A percentile compares a stretch with the other conserved stretches of the same genome.
These are phyloP conservation scores for Baeospora myosura DNA, from an alignment of 1,284 basidiomycete species.

Conservation along the genomic window DNA sequence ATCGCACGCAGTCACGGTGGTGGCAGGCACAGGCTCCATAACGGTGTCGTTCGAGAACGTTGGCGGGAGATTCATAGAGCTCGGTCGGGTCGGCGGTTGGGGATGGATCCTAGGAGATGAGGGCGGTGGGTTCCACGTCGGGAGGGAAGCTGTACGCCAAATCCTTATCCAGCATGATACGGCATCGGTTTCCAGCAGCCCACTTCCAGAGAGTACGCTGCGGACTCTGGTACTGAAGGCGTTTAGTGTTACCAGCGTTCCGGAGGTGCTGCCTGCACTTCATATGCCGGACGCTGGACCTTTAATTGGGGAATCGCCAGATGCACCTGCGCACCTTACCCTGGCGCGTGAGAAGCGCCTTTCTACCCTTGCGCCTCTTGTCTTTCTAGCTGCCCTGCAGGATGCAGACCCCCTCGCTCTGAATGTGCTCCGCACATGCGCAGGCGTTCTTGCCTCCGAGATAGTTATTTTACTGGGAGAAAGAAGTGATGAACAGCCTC, in stretches of 20 bases:
- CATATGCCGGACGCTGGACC: constrained; percentile 46
- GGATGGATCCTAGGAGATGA: constrained; percentile 81
- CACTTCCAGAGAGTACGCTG: constrained; percentile 28
- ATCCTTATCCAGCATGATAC: constrained; percentile 52
- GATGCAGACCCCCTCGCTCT: constrained; percentile 54
- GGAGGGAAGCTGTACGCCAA: constrained; percentile 62
- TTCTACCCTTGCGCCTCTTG: constrained; percentile 62
- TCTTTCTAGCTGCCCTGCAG: constrained; percentile 66
- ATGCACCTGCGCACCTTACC: constrained; percentile 27
- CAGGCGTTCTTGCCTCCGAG: constrained; percentile 51
- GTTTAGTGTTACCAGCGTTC: constrained; percentile 50
- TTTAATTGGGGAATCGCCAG: constrained; percentile 10
- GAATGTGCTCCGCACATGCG: constrained; percentile 44
- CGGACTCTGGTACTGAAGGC: constrained; percentile 38
- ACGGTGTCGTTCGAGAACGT: constrained; percentile 52
- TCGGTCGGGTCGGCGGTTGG: constrained; percentile 71
- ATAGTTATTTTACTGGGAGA: constrained; percentile 48
- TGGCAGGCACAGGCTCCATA: constrained; percentile 69
- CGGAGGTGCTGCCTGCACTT: constrained; percentile 56
- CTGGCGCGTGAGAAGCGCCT: constrained; percentile 63
- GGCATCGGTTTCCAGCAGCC: constrained; percentile 36
- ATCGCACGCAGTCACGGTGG: constrained; percentile 53
- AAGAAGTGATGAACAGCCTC: constrained; percentile 24
- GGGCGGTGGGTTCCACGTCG: constrained; percentile 70
- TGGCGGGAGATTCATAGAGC: constrained; percentile 38